phyloP scores from a whole-genome alignment of 2,329 filamentous ascomycete genomes.

The Fusarium sublunatum region DNA sequence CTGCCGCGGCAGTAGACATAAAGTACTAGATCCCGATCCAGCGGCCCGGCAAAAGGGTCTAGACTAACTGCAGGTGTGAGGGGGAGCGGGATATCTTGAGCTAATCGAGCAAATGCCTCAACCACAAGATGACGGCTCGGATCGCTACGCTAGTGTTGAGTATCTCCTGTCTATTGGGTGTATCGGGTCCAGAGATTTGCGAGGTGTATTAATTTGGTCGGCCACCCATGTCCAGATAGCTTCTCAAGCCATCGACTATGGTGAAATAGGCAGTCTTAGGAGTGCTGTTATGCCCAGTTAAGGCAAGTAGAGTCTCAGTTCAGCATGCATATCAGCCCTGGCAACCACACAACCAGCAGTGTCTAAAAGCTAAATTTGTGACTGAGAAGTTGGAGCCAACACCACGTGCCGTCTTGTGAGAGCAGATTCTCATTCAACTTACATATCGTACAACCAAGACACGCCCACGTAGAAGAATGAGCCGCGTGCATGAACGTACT shows the following conservation, averaged over 20 bases:
- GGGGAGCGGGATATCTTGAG: too few relatives aligned
- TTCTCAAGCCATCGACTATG: too few relatives aligned
- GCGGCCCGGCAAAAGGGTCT: neutral
- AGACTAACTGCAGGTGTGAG: neutral
- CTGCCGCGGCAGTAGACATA: neutral
- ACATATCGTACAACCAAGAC: slow-evolving; percentile 4
- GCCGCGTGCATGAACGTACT: neutral
- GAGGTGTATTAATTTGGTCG: too few relatives aligned
- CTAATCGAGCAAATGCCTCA: neutral
- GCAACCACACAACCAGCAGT: neutral
- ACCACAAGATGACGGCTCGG: slow-evolving; percentile 30
- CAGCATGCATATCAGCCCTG: neutral
- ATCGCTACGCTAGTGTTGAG: slow-evolving; percentile 29
- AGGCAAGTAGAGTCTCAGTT: neutral
- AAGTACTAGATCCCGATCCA: neutral
- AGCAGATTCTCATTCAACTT: slow-evolving; percentile 11
- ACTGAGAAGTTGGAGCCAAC: neutral
- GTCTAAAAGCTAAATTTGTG: neutral
- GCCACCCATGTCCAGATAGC: too few relatives aligned
- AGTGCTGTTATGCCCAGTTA: too few relatives aligned
- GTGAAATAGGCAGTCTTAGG: too few relatives aligned
- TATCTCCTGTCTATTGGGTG: too few relatives aligned
- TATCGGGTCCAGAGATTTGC: too few relatives aligned
- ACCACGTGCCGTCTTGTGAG: neutral
- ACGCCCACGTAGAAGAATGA: neutral